phyloP scores from a whole-genome alignment of 495 filamentous ascomycete species.

The Umbilicaria muhlenbergii region DNA sequence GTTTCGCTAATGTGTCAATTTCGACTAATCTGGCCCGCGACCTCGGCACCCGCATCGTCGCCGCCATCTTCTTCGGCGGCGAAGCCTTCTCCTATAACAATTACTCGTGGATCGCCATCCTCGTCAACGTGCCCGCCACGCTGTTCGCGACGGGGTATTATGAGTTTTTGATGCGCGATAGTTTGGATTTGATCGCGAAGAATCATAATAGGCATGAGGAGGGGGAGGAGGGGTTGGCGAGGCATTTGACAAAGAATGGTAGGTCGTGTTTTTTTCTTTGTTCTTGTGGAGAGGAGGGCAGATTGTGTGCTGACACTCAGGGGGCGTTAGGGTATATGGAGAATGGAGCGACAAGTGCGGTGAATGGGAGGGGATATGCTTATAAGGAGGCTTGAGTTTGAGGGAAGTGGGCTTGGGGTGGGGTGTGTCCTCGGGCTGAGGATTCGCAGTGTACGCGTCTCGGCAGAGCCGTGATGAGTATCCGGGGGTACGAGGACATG shows the following conservation, averaged over 20 bases:
- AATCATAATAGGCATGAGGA: constrained; percentile 31
- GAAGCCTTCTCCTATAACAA: constrained; percentile 29
- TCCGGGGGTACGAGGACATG: no score
- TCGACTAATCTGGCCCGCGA: constrained; percentile 36
- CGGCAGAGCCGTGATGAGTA: no score
- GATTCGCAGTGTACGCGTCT: no score
- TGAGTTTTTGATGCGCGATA: constrained; percentile 35
- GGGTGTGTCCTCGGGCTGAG: no score
- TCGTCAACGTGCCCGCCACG: constrained; percentile 37
- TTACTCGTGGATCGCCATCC: constrained; percentile 32
- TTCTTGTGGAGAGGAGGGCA: not conserved
- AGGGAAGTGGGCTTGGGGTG: no score
- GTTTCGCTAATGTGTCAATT: constrained; percentile 30
- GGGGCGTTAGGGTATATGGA: no score
- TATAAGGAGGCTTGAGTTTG: no score
- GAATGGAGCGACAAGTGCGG: no score
- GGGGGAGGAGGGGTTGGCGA: constrained; percentile 31
- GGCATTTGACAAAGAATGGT: constrained; percentile 29
- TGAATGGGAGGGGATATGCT: no score
- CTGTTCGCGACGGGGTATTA: constrained; percentile 34
- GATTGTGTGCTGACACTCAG: no score
- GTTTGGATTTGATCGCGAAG: constrained; percentile 27
- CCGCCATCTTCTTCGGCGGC: constrained; percentile 36
- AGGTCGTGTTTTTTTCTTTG: constrained; percentile 2
- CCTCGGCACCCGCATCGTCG: constrained; percentile 35